A percentile compares a stretch with the other conserved stretches of the same genome.
These are phyloP conservation scores for Apiospora saccharicola DNA, from an alignment of 2,329 filamentous ascomycete genomes.

Conservation along the genomic window DNA sequence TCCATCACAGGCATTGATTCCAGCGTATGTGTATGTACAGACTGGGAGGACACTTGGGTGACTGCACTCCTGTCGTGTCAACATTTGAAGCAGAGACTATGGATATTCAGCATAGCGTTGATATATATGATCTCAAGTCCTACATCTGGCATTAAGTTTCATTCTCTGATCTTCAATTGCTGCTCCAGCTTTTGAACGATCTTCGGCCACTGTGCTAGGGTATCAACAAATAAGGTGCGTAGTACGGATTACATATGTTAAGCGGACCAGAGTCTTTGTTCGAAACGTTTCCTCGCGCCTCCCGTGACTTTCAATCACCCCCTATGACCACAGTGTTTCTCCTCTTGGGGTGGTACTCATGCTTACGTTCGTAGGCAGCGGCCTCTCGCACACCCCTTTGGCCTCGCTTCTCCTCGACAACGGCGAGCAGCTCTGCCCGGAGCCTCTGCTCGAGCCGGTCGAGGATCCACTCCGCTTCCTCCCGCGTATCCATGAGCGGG, in stretches of 20 bases:
- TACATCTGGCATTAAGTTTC: not conserved
- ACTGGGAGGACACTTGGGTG: not conserved
- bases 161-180: not conserved
- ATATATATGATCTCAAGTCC: not conserved
- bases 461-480: constrained; percentile 77
- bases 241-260: not conserved
- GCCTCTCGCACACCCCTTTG: constrained; percentile 21
- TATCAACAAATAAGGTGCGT: not conserved
- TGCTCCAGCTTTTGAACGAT: too few species aligned
- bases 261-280: not conserved
- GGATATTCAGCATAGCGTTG: not conserved
- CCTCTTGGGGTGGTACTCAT: constrained; percentile 5
- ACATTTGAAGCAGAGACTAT: too few species aligned
- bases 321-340: not conserved
- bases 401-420: constrained; percentile 32
- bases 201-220: not conserved
- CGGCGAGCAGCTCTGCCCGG: constrained; percentile 53
- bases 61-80: not conserved
- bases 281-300: too few species aligned
- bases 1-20: not conserved
- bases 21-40: not conserved
- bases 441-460: constrained; percentile 68
- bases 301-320: not conserved
- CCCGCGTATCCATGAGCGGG: constrained; percentile 72
- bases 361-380: not conserved